Conservation (phyloP, 23 red algal genomes). For the Pyropia yezoensis region DNA sequence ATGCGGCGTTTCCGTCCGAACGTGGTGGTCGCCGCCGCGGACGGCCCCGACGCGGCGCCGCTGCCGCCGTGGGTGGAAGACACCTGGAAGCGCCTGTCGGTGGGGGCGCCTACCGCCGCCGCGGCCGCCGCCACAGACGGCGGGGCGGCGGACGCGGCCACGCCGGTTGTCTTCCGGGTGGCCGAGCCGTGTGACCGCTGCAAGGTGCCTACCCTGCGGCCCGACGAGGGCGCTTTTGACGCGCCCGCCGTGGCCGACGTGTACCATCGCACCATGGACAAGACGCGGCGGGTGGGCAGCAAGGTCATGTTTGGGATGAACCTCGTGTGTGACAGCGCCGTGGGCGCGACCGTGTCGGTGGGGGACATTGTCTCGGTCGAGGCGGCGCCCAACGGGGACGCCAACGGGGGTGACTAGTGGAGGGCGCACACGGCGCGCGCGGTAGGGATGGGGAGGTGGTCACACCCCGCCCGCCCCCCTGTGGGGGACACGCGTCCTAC, state of each 20-base stretch:
- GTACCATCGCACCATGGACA: background rate
- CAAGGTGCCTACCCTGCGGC: conserved; percentile 20
- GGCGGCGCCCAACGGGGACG: too few relatives aligned
- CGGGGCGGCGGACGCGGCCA: background rate
- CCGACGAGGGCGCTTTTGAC: background rate
- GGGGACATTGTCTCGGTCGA: too few relatives aligned
- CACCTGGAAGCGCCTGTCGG: conserved; percentile 6
- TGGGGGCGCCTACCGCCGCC: background rate
- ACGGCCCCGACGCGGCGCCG: background rate
- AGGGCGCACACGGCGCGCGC: too few relatives aligned
- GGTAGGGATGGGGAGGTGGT: too few relatives aligned
- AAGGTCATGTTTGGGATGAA: conserved; percentile 3
- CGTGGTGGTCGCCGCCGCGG: background rate
- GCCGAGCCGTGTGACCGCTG: conserved; percentile 37
- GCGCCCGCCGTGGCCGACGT: background rate
- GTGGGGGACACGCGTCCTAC: too few relatives aligned
- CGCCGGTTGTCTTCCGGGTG: conserved; percentile 18
- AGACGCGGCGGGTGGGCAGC: background rate
- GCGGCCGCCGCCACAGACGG: background rate
- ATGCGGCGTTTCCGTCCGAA: conserved; percentile 14
- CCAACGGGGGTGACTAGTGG: too few relatives aligned
- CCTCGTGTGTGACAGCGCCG: background rate
- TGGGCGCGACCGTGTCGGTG: too few relatives aligned
- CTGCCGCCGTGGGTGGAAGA: conserved; percentile 35
- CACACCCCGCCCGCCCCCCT: too few relatives aligned